Conservation (phyloP, 2,329 filamentous ascomycete species). For the Lachnellula willkommii region DNA sequence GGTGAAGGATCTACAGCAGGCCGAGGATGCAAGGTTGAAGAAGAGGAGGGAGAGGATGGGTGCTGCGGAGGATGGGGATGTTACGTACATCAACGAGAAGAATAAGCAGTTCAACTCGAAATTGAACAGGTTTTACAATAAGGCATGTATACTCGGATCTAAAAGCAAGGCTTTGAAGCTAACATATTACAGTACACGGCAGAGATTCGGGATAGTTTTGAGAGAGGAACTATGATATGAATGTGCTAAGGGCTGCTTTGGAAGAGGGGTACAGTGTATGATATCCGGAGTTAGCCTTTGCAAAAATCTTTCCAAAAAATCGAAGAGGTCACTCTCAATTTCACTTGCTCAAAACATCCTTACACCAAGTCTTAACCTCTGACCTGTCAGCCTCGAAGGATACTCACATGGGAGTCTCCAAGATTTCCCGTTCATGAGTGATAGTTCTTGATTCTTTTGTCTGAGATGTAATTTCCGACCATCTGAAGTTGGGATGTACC, state of each 20-base stretch:
- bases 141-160: constrained; percentile 41
- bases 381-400: too few species aligned
- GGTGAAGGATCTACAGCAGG: constrained; percentile 79
- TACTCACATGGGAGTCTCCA: too few species aligned
- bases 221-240: constrained; percentile 91
- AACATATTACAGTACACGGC: constrained; percentile 64
- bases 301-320: constrained; percentile 2
- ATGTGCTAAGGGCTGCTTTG: background rate
- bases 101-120: constrained; percentile 99
- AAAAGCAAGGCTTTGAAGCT: constrained; percentile 14
- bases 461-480: background rate
- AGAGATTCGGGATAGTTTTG: constrained; percentile 95
- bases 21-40: constrained; percentile 80
- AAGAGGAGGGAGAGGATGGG: constrained; percentile 76
- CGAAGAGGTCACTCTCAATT: background rate
- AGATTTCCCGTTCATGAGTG: background rate
- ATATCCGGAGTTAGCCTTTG: background rate
- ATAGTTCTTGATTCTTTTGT: background rate
- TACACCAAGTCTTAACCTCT: background rate
- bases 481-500: constrained; percentile 5
- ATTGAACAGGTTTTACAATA: constrained; percentile 91
- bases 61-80: constrained; percentile 78
- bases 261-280: background rate
- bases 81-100: constrained; percentile 99
- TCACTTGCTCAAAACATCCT: background rate